A percentile compares a stretch with the other conserved stretches of the same genome.
These are phyloP conservation scores for Amauroascus niger DNA, from an alignment of 2,329 filamentous ascomycete species.

Conservation along the genomic window DNA sequence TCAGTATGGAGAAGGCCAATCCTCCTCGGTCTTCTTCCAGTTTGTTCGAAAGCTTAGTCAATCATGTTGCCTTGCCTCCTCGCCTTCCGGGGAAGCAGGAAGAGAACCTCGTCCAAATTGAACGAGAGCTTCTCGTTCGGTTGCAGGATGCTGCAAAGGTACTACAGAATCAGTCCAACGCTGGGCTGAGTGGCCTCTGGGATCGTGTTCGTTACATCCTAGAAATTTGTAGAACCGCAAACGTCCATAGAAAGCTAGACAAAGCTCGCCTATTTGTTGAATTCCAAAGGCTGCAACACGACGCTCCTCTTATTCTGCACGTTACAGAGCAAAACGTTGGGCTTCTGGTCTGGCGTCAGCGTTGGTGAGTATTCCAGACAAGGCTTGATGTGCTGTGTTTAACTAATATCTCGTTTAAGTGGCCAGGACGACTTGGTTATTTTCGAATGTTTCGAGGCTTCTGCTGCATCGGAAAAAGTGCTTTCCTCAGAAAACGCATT, in stretches of 20 bases:
- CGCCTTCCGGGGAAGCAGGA: constrained; percentile 31
- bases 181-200: constrained; percentile 18
- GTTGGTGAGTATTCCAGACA: constrained; percentile 23
- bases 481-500: constrained; percentile 45
- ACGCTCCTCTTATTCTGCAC: constrained; percentile 35
- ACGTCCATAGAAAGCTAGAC: constrained; percentile 17
- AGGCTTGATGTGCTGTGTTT: not conserved
- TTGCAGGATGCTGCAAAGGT: constrained; percentile 21
- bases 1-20: not conserved
- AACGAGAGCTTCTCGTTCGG: constrained; percentile 21
- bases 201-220: constrained; percentile 11
- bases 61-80: constrained; percentile 34
- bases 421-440: constrained; percentile 27
- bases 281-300: constrained; percentile 24
- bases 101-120: constrained; percentile 21
- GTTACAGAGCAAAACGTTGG: constrained; percentile 44
- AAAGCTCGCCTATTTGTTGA: constrained; percentile 21
- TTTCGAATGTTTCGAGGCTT: constrained; percentile 55
- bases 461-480: constrained; percentile 44
- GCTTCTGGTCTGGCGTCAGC: constrained; percentile 33
- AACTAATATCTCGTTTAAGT: constrained; percentile 12
- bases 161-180: constrained; percentile 19
- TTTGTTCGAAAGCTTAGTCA: constrained; percentile 24
- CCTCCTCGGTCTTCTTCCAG: not conserved
- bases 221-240: constrained; percentile 16